These are phyloP conservation scores for Plasmodium gallinaceum DNA, from an alignment of 169 alveolate species.

Conservation along the genomic window DNA sequence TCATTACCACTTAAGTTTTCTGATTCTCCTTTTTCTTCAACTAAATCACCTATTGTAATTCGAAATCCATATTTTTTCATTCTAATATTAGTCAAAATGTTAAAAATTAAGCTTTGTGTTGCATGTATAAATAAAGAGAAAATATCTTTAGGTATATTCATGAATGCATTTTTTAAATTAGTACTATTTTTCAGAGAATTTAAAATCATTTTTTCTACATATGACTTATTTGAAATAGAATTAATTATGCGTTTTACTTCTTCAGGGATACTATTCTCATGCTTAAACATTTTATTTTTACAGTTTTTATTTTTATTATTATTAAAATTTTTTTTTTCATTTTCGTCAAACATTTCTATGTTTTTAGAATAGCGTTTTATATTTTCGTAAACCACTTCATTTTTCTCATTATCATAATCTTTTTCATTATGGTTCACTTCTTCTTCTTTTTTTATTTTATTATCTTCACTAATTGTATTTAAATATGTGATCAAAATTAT, in stretches of 20 bases:
- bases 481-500: conserved; percentile 19
- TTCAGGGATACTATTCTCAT: conserved; percentile 7
- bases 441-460: background rate
- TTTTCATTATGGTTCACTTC: background rate
- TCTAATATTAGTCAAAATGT: conserved; percentile 89
- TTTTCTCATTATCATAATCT: background rate
- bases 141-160: conserved; percentile 88
- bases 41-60: conserved; percentile 86
- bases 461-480: conserved; percentile 23
- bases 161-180: conserved; percentile 86
- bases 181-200: conserved; percentile 77
- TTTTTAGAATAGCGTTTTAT: background rate
- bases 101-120: conserved; percentile 94
- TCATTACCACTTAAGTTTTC: conserved; percentile 15
- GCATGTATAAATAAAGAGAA: conserved; percentile 93
- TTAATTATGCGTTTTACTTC: conserved; percentile 40
- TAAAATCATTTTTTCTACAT: conserved; percentile 80
- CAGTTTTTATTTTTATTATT: conserved; percentile 40
- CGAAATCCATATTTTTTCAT: conserved; percentile 89
- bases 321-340: conserved; percentile 74
- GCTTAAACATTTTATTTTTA: conserved; percentile 20
- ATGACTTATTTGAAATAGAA: conserved; percentile 54
- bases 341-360: conserved; percentile 67
- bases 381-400: background rate
- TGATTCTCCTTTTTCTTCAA: conserved; percentile 55